These are phyloP conservation scores for Ramaria sp. DNA, from an alignment of 768 basidiomycete genomes.

Conservation along the genomic window DNA sequence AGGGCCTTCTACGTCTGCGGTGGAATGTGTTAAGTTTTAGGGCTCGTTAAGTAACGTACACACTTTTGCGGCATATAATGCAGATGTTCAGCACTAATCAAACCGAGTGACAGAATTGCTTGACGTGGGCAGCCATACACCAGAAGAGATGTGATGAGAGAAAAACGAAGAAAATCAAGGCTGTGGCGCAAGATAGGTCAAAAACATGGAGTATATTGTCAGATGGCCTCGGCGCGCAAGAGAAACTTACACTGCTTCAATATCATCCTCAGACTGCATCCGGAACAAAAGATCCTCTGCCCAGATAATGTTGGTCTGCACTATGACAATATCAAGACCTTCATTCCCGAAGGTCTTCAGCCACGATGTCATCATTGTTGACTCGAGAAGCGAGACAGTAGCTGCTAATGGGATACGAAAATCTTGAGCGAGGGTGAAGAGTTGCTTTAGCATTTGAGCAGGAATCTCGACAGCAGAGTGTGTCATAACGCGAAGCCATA, in stretches of 20 bases:
- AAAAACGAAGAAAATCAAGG: conserved; percentile 46
- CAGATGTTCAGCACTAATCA: conserved; percentile 40
- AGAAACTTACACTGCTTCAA: conserved; percentile 27
- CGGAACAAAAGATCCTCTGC: not conserved
- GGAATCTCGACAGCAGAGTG: conserved; percentile 58
- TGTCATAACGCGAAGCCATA: conserved; percentile 52
- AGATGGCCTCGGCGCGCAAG: not conserved
- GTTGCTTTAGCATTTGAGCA: conserved; percentile 35
- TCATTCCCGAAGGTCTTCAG: conserved; percentile 46
- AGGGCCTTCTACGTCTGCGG: conserved; percentile 36
- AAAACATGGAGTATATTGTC: not conserved
- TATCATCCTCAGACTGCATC: conserved; percentile 8
- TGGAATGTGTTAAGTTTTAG: not conserved
- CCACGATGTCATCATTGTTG: conserved; percentile 49
- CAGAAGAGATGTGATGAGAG: conserved; percentile 48
- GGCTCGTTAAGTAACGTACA: conserved; percentile 13
- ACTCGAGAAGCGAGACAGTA: conserved; percentile 40
- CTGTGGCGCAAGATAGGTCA: conserved; percentile 16
- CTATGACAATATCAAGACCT: conserved; percentile 32
- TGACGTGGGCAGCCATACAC: conserved; percentile 56
- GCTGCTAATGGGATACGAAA: conserved; percentile 32
- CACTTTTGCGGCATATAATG: conserved; percentile 47
- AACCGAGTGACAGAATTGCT: conserved; percentile 30
- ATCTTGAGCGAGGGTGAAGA: conserved; percentile 29
- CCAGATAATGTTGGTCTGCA: not conserved